Evolutionary conservation across 2,329 filamentous ascomycete species (phyloP).

Genomic region (Cylindrodendrum hubeiense): DNA sequence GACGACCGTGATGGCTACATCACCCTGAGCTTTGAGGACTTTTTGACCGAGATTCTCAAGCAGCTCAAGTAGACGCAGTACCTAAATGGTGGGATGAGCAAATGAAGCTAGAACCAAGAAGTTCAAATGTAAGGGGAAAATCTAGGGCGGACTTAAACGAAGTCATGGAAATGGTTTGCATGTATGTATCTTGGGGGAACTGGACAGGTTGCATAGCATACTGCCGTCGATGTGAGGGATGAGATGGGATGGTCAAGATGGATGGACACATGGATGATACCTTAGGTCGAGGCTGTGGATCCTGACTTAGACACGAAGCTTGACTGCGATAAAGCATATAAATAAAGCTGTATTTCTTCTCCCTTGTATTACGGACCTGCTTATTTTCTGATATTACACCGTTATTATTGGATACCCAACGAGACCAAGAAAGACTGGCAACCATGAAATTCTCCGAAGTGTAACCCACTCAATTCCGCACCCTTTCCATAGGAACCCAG

Average conservation of each 20-base stretch:
- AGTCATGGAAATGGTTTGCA: constrained; percentile 1
- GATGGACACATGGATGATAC: constrained; percentile 43
- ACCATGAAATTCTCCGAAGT: neutral
- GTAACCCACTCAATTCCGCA: neutral
- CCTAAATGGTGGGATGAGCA: neutral
- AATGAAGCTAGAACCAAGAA: constrained; percentile 12
- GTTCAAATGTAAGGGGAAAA: constrained; percentile 3
- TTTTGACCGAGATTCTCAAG: constrained; percentile 76
- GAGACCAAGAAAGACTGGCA: neutral
- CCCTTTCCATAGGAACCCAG: neutral
- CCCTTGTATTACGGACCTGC: neutral
- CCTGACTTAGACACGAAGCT: constrained; percentile 37
- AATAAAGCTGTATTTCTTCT: neutral
- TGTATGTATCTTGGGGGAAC: constrained; percentile 10
- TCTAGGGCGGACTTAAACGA: neutral
- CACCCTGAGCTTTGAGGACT: constrained; percentile 85
- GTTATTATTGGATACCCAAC: neutral
- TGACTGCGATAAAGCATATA: constrained; percentile 8
- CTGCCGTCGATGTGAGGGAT: constrained; percentile 3
- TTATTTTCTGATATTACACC: neutral
- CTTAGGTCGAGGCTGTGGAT: constrained; percentile 43
- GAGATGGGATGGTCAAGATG: constrained; percentile 17
- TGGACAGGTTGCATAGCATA: constrained; percentile 9
- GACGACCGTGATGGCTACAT: constrained; percentile 96
- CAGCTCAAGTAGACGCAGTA: constrained; percentile 63